Base-by-base conservation (phyloP, 495 filamentous ascomycete species). In the Neurospora sublineolata region DNA sequence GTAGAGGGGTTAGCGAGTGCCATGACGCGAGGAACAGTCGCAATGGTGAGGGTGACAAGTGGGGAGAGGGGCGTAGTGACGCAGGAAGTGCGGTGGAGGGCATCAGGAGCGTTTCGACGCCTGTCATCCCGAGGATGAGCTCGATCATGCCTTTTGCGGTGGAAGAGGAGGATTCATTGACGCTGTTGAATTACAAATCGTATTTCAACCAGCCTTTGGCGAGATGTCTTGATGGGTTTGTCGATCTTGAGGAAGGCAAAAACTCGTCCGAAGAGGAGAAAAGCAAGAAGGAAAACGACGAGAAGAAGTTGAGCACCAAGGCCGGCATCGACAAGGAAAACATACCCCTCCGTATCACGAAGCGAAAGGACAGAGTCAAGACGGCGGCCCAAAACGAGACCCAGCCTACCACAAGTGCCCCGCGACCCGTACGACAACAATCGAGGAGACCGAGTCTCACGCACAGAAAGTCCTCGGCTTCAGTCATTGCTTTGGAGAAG, bases 101-200 rank as follows among this genome's bases (percentile, higher is more conserved):
- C n/a, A 18, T 3, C 0, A 37, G 46, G 41, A 30, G 33, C 16
- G 14, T 38, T n/a, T 39, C 38, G 37, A 41, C 14, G 16, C 30
- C 38, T 37, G 39, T 33, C 42, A 23, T n/a, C 69, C 68, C 64
- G 20, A 39, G 10, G 40, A 14, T 16, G 14, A 64, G 37, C 11
- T 69, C 67, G 6, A 72, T 71, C 38, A 44, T 27, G 6, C 69
- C 37, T 0, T 60, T 38, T n/a, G 37, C 37, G 38, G 27, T 52
- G 46, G 44, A 68, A 3, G 77, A 79, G 36, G 76, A 76, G 38
- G 72, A 77, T 40, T 77, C 76, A 4, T 69, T 79, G 69, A 79
- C 76, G 1, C 67, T 79, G 37, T 60, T 78, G n/a, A 75, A 75
- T 37, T 76, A 78, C 72, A 76, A 78, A 39, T 52, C 52, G 3